Evolutionary conservation across 1,139 yeast species (phyloP).

Genomic region (Pneumocystis sp.): DNA sequence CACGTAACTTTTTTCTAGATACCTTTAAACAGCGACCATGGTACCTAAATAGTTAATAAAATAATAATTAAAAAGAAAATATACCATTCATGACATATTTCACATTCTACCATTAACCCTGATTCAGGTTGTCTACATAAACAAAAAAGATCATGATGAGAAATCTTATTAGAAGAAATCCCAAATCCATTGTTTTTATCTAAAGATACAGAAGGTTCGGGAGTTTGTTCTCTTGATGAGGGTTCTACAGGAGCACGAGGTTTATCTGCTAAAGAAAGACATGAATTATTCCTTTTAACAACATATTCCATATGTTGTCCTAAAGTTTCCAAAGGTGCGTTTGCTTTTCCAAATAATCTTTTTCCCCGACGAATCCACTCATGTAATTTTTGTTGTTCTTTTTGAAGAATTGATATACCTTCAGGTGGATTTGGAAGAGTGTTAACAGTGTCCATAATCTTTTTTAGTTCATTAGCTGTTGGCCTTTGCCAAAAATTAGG

Average conservation of each 20-base stretch:
- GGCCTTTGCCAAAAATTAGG: slow-evolving; percentile 10
- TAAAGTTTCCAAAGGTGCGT: slow-evolving; percentile 24
- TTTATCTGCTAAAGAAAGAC: slow-evolving; percentile 32
- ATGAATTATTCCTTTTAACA: slow-evolving; percentile 26
- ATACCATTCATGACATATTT: slow-evolving; percentile 65
- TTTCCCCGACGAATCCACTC: slow-evolving; percentile 35
- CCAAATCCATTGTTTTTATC: slow-evolving; percentile 2
- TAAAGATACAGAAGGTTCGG: slow-evolving; percentile 14
- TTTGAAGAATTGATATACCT: slow-evolving; percentile 15
- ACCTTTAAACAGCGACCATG: slow-evolving; percentile 51
- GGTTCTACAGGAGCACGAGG: slow-evolving; percentile 13
- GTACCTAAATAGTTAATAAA: slow-evolving; percentile 8
- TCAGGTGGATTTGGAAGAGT: slow-evolving; percentile 9
- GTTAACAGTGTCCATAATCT: slow-evolving; percentile 12
- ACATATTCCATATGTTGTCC: slow-evolving; percentile 24
- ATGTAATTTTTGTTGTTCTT: slow-evolving; percentile 23
- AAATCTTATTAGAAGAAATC: slow-evolving; percentile 18
- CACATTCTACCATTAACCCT: slow-evolving; percentile 69
- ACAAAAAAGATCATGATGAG: slow-evolving; percentile 34
- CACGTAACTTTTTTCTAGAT: slow-evolving; percentile 19
- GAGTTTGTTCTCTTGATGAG: slow-evolving; percentile 13
- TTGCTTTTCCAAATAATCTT: slow-evolving; percentile 27
- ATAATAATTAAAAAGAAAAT: neutral
- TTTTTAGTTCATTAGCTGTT: slow-evolving; percentile 13
- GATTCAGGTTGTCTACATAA: slow-evolving; percentile 54